Evolutionary conservation across 495 filamentous ascomycete species (phyloP), one percentile per base, ranked within the genome.

Genomic region (Penicillium robsamsonii): DNA sequence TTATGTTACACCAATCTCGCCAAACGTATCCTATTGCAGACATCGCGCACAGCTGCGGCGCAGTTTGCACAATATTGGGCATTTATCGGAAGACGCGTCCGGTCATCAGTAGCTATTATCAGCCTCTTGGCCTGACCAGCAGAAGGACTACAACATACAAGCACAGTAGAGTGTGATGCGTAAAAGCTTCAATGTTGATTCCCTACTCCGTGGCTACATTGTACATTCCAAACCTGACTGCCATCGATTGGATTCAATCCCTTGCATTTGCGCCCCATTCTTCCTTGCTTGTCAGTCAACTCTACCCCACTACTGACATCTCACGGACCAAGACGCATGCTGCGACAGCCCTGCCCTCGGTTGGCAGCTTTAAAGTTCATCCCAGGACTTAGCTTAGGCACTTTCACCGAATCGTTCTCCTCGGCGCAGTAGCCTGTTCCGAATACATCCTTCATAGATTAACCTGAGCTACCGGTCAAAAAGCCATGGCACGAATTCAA

Each of bases 211-310:
- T 38, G 35, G 6, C 5, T 17, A 17, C 15, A 17, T 38, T 38
- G 35, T 62, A 48, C 66, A 68, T 68, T 68, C 66, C 63, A 50
- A 56, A 59, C 29, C 38, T 42, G 62, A 64, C 66, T 63, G 58
- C 55, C 58, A 66, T 58, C 44, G 53, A 64, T 58, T 51, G 41
- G 46, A 17, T 55, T 40, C 5, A 18, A 50, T 61, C 66, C 66
- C 66, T 68, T 68, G 66, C 66, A 38, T 66, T 1, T 31, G 6
- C 45, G 27, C 45, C 41, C 35, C 50, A 57, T 54, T 56, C 31
- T 61, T 61, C 66, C 66, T 68, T 68, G 58, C 66, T 64, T 61
- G 31, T 61, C 43, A 57, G 51, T 37, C 18, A 45, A 41, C 50
- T 57, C 45, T 48, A 53, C 42, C 50, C 55, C 48, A 53, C 44